These are phyloP conservation scores for Fraxinus nigra DNA, from an alignment of 305 asterid species.

Conservation along the genomic window DNA sequence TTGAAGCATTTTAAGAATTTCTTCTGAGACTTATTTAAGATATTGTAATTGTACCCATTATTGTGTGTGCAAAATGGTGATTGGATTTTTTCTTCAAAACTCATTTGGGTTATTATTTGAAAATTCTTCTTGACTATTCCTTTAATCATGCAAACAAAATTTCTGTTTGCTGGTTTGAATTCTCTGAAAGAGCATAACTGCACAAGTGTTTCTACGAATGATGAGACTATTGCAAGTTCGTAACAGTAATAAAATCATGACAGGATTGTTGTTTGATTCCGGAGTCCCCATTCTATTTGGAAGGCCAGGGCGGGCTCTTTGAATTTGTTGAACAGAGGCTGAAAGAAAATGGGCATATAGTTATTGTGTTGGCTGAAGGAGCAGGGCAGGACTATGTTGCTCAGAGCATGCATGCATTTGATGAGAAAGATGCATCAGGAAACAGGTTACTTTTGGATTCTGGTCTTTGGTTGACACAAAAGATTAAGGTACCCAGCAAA, in stretches of 20 bases:
- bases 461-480: conserved; percentile 89
- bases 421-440: conserved; percentile 88
- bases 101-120: not conserved
- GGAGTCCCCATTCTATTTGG: conserved; percentile 86
- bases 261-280: conserved; percentile 97
- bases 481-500: conserved; percentile 62
- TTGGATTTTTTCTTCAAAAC: not conserved
- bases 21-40: not conserved
- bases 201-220: not conserved
- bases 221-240: conserved; percentile 16
- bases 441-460: conserved; percentile 74
- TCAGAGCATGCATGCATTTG: conserved; percentile 54
- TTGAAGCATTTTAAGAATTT: not conserved
- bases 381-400: conserved; percentile 90
- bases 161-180: not conserved
- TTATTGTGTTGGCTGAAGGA: conserved; percentile 93
- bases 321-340: conserved; percentile 78
- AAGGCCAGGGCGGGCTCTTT: conserved; percentile 86
- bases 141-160: not conserved
- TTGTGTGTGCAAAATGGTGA: not conserved
- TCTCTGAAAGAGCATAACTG: conserved; percentile 1
- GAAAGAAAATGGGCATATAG: conserved; percentile 76
- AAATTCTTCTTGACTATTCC: not conserved
- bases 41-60: not conserved
- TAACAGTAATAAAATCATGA: conserved; percentile 33